A percentile compares a stretch with the other conserved stretches of the same genome.
Evolutionary conservation across 768 basidiomycete species (phyloP).

Genomic region (Chlorophyllum brunneum): DNA sequence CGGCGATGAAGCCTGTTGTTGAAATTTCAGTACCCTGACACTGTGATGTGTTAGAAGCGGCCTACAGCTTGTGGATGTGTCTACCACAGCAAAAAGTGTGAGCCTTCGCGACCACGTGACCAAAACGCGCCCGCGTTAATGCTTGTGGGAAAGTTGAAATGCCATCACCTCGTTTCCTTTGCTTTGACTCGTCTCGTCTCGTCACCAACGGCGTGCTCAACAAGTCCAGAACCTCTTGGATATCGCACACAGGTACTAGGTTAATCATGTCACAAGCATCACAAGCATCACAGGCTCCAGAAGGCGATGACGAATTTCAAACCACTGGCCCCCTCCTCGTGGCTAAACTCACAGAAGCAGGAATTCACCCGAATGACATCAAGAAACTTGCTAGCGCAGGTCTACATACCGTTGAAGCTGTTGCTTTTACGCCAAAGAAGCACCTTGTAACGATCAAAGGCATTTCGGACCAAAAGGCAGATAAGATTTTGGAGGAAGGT

Average conservation of each 20-base stretch:
- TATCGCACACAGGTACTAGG: background rate
- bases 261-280: slow-evolving; percentile 53
- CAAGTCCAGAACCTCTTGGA: background rate
- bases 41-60: no score
- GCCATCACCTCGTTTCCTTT: slow-evolving; percentile 7
- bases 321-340: slow-evolving; percentile 83
- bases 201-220: background rate
- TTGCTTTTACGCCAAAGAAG: slow-evolving; percentile 97
- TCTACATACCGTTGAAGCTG: slow-evolving; percentile 89
- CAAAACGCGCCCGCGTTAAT: slow-evolving; percentile 24
- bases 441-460: slow-evolving; percentile 87
- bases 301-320: slow-evolving; percentile 51
- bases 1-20: no score
- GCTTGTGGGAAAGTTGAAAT: slow-evolving; percentile 22
- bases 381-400: slow-evolving; percentile 94
- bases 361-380: slow-evolving; percentile 86
- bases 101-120: slow-evolving; percentile 26
- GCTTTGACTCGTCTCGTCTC: slow-evolving; percentile 10
- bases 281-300: slow-evolving; percentile 41
- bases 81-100: no score
- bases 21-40: no score
- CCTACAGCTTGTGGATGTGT: no score
- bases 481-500: slow-evolving; percentile 94
- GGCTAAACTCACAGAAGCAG: slow-evolving; percentile 80
- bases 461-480: slow-evolving; percentile 95